phyloP scores from a whole-genome alignment of 257 asterid genomes.

The Nyctanthes arbortristis region DNA sequence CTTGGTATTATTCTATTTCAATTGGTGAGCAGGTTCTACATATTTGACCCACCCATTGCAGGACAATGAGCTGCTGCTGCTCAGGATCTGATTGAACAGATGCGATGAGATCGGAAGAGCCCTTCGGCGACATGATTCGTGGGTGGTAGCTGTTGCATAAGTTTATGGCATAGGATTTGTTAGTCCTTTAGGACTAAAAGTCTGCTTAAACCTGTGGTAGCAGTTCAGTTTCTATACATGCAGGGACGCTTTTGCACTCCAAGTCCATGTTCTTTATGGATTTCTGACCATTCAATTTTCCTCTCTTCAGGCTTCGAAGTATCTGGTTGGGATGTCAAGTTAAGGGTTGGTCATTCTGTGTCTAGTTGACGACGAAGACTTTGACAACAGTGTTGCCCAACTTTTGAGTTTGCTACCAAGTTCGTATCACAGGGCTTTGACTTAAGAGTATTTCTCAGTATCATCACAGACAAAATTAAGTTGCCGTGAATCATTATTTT shows the following conservation, averaged over 20 bases:
- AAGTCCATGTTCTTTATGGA: neutral
- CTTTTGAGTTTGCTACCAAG: too few relatives aligned
- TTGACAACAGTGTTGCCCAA: neutral
- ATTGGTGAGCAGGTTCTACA: neutral
- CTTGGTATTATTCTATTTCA: neutral
- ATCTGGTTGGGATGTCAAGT: neutral
- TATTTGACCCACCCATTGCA: neutral
- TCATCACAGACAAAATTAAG: too few relatives aligned
- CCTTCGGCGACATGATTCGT: too few relatives aligned
- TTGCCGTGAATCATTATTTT: too few relatives aligned
- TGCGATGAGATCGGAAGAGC: too few relatives aligned
- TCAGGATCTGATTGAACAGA: neutral
- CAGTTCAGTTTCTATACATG: neutral
- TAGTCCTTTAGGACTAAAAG: too few relatives aligned
- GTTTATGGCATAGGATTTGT: too few relatives aligned
- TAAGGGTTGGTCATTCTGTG: neutral
- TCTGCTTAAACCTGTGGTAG: too few relatives aligned
- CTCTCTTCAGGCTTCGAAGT: neutral
- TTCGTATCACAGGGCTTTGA: too few relatives aligned
- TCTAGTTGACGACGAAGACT: neutral
- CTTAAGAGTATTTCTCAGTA: too few relatives aligned
- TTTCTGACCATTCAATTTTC: neutral
- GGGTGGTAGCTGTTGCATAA: too few relatives aligned
- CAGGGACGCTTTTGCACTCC: neutral
- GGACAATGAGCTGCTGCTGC: neutral